Evolutionary conservation across 148 eudicot genomes (phyloP), one percentile per base, ranked within the genome.

Genomic region (Silene latifolia): DNA sequence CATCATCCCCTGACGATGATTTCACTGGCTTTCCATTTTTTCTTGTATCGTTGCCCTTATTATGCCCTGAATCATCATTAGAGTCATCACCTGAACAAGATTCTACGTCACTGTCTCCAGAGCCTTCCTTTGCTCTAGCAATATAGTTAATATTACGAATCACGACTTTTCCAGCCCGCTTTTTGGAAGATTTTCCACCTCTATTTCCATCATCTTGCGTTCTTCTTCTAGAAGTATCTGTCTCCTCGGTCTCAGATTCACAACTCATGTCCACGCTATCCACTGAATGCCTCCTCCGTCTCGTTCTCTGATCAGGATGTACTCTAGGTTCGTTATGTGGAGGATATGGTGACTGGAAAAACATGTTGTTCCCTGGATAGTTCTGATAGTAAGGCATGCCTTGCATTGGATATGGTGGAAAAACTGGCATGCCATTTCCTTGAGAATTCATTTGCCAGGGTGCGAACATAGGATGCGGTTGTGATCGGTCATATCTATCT

Each of bases 61-160:
- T 58, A 47, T 78, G 69, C 54, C 76, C 73, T 44, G 69, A 75
- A 54, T 78, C 89, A 23, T 77, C 80, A 54, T 85, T 87, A 63
- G 72, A 77, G 29, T 88, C 97, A 53, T 89, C 83, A 69, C 77
- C 87, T 62, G 90, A 81, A 58, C 57, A 58, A 83, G 89, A 84
- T 62, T 85, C 82, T 75, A 4, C 35, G 35, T 32, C 35, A 32
- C 35, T 32, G 35, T 32, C 35, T 2, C 35, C 35, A 32, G 35
- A 32, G 4, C 35, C 35, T 32, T 85, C 85, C 74, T 80, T 84
- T 80, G 82, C 69, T 18, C 93, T 86, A 77, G 92, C 75, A 63
- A 90, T 86, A 79, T 89, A 95, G 61, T 96, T 96, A 77, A 96
- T 80, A 72, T 96, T 96, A 65, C 93, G 92, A 59, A 92, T 90